A percentile compares a stretch with the other conserved stretches of the same genome.
Conservation (phyloP, 2,329 filamentous ascomycete species). For the Arthrobotrys musiformis region DNA sequence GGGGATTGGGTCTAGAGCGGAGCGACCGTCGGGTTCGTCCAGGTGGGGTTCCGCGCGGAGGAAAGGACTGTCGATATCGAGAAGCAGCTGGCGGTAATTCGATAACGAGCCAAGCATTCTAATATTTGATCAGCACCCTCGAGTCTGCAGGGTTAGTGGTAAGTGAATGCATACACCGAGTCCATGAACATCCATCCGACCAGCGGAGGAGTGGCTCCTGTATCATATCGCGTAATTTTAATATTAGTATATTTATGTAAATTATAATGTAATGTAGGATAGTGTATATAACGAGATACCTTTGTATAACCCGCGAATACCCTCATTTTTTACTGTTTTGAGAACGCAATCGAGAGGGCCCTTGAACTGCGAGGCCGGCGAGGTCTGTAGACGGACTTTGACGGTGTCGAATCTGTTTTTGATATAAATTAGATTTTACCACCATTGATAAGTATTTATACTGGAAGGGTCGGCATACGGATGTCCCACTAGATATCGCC, state of each 20-base stretch:
- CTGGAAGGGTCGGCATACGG: slow-evolving; percentile 64
- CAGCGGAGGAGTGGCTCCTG: slow-evolving; percentile 82
- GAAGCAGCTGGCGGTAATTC: slow-evolving; percentile 84
- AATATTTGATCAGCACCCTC: not conserved
- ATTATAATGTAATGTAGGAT: slow-evolving; percentile 10
- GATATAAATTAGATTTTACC: not conserved
- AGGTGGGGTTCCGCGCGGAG: slow-evolving; percentile 61
- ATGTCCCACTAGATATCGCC: slow-evolving; percentile 67
- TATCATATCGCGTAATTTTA: not conserved
- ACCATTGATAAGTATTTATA: not conserved
- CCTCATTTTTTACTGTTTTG: slow-evolving; percentile 87
- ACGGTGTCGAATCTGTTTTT: slow-evolving; percentile 83
- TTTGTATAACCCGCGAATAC: slow-evolving; percentile 88
- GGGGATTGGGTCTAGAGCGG: slow-evolving; percentile 67
- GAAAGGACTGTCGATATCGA: slow-evolving; percentile 67
- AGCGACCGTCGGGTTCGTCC: slow-evolving; percentile 48
- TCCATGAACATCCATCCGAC: slow-evolving; percentile 99
- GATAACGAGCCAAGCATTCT: slow-evolving; percentile 91
- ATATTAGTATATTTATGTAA: not conserved
- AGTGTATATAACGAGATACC: slow-evolving; percentile 61
- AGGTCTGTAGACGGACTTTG: slow-evolving; percentile 95
- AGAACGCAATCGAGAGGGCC: slow-evolving; percentile 87
- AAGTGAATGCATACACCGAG: slow-evolving; percentile 66
- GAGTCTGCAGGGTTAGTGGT: not conserved
- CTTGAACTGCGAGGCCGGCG: slow-evolving; percentile 77